phyloP scores from a whole-genome alignment of 2,329 filamentous ascomycete genomes.

The Neocucurbitaria cava region DNA sequence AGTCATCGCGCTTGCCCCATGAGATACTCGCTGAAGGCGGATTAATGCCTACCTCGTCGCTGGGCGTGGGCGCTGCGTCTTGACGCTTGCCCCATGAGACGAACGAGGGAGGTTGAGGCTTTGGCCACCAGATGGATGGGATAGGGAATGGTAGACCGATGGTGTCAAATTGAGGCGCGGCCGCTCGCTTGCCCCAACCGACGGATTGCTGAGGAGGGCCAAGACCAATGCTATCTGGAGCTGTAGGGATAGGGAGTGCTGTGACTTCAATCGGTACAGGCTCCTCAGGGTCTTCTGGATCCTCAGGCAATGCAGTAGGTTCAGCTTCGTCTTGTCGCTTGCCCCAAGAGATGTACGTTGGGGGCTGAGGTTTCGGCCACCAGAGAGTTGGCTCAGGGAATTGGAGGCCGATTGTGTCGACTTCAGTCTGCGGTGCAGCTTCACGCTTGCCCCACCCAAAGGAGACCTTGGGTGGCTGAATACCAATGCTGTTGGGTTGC shows the following conservation, averaged over 20 bases:
- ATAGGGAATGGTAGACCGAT: constrained; percentile 7
- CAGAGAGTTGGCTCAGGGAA: constrained; percentile 2
- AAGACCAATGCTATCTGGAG: constrained; percentile 14
- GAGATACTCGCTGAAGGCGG: constrained; percentile 19
- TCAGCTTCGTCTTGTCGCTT: constrained; percentile 19
- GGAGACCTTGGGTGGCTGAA: constrained; percentile 14
- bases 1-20: constrained; percentile 23
- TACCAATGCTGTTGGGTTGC: constrained; percentile 15
- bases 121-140: constrained; percentile 6
- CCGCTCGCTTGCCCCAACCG: constrained; percentile 21
- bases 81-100: constrained; percentile 24
- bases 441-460: constrained; percentile 20
- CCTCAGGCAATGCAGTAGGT: neutral
- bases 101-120: constrained; percentile 6
- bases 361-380: constrained; percentile 8
- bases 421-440: constrained; percentile 6
- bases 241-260: constrained; percentile 6
- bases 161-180: constrained; percentile 3
- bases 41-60: constrained; percentile 16
- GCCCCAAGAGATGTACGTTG: constrained; percentile 21
- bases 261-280: constrained; percentile 4
- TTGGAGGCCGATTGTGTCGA: constrained; percentile 6
- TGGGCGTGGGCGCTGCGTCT: constrained; percentile 7
- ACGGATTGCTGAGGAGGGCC: constrained; percentile 16
- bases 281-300: constrained; percentile 9